phyloP scores from a whole-genome alignment of 257 asterid genomes.

The Solanum pimpinellifolium region DNA sequence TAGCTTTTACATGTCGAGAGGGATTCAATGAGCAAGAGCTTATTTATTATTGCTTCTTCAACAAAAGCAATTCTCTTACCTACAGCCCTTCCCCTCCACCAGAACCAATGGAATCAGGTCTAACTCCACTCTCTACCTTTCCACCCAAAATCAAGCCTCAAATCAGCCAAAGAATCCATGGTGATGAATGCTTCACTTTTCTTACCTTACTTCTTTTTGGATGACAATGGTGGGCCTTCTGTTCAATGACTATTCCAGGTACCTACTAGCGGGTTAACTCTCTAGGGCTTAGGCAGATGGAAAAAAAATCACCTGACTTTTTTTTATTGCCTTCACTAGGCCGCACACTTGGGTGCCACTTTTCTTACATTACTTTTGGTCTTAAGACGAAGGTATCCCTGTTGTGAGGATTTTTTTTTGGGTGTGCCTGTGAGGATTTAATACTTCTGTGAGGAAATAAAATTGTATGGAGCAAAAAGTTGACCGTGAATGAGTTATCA shows the following conservation, averaged over 20 bases:
- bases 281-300: not conserved
- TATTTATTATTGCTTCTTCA: not conserved
- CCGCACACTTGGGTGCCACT: not conserved
- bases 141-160: not conserved
- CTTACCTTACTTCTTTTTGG: not conserved
- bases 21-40: not conserved
- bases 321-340: not conserved
- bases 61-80: not conserved
- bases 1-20: not conserved
- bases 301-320: not conserved
- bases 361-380: not conserved
- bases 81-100: not conserved
- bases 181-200: not conserved
- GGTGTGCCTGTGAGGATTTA: not conserved
- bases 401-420: not conserved
- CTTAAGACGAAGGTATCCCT: not conserved
- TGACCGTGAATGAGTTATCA: not conserved
- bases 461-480: not conserved
- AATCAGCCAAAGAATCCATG: not conserved
- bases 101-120: not conserved
- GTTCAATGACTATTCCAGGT: not conserved
- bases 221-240: not conserved
- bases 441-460: not conserved
- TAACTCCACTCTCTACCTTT: not conserved
- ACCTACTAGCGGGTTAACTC: not conserved